Evolutionary conservation across 108 stramenopile species (phyloP).

Genomic region (Fragilaria crotonensis): DNA sequence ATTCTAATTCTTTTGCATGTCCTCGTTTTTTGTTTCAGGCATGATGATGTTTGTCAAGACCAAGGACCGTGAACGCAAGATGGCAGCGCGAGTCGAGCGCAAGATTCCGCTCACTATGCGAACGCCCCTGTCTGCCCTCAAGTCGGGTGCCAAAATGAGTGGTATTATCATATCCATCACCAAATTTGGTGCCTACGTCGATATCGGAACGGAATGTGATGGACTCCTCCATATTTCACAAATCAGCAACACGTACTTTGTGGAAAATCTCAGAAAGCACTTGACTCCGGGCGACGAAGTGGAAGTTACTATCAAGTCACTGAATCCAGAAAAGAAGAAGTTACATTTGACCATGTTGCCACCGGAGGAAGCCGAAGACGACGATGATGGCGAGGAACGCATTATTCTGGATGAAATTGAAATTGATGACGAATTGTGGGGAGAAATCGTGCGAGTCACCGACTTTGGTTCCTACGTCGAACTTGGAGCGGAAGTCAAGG

Average conservation of each 20-base stretch:
- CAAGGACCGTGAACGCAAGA: slow-evolving; percentile 44
- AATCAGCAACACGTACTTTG: slow-evolving; percentile 64
- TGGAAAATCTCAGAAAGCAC: slow-evolving; percentile 65
- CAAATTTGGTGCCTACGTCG: slow-evolving; percentile 85
- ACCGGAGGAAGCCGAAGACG: slow-evolving; percentile 38
- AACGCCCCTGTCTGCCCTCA: slow-evolving; percentile 31
- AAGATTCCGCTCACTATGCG: slow-evolving; percentile 42
- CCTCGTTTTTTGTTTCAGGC: slow-evolving; percentile 15
- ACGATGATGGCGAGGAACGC: slow-evolving; percentile 36
- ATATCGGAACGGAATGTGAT: slow-evolving; percentile 84
- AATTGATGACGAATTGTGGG: slow-evolving; percentile 87
- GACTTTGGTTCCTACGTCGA: slow-evolving; percentile 89
- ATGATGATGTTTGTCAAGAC: slow-evolving; percentile 52
- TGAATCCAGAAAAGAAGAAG: slow-evolving; percentile 57
- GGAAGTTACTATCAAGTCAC: slow-evolving; percentile 48
- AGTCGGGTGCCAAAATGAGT: slow-evolving; percentile 41
- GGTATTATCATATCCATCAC: slow-evolving; percentile 77
- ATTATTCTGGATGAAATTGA: slow-evolving; percentile 73
- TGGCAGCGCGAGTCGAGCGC: slow-evolving; percentile 41
- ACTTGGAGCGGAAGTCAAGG: slow-evolving; percentile 82
- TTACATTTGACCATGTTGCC: slow-evolving; percentile 77
- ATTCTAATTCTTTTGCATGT: too few species aligned
- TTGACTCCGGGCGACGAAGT: slow-evolving; percentile 72
- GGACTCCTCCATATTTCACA: slow-evolving; percentile 83
- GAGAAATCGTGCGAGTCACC: slow-evolving; percentile 80